Evolutionary conservation across 768 basidiomycete genomes (phyloP), one percentile per base, ranked within the genome.

Genomic region (Suillus paluster): DNA sequence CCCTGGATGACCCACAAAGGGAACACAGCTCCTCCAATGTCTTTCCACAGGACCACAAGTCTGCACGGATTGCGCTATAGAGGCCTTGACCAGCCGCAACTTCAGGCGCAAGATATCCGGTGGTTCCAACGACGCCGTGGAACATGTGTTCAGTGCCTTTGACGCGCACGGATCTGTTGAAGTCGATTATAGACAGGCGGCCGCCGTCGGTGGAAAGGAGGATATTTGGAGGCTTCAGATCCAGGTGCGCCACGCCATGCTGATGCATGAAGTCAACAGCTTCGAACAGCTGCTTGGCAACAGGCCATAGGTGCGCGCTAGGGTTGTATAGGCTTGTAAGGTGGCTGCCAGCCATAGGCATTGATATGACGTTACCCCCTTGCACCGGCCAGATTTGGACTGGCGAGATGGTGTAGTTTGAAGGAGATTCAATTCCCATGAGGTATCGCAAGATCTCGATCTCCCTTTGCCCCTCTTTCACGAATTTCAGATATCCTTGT

Each of bases 191-290:
- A 30, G 44, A 27, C 34, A 63, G 38, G 7, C 44, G 10, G 11
- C 49, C 33, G 21, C 21, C 49, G 2, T 59, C 57, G 5, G 23
- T 30, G 14, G 62, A 41, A n/a, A 64, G n/a, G 39, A 65, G 34
- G 30, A 64, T 27, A 21, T 64, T 64, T 10, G 34, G 15, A 14
- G 64, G 50, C 53, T 70, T 69, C 17, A 69, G 33, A 19, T 70
- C 69, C 44, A 64, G 55, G 56, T 70, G 64, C 0, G 60, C 69
- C 3, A 69, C 46, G 1, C 39, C 21, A 30, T 71, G 54, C n/a
- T 62, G 27, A 34, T 69, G 68, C 68, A 61, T 58, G 57, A 65
- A 64, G n/a, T n/a, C 39, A 33, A 64, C 63, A 19, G 58, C 63
- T 39, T 58, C 27, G 15, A 67, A 50, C 33, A 68, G 34, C 17